Evolutionary conservation across 129 eudicot species (phyloP), one percentile per base, ranked within the genome.

Genomic region (Flaveria linearis): DNA sequence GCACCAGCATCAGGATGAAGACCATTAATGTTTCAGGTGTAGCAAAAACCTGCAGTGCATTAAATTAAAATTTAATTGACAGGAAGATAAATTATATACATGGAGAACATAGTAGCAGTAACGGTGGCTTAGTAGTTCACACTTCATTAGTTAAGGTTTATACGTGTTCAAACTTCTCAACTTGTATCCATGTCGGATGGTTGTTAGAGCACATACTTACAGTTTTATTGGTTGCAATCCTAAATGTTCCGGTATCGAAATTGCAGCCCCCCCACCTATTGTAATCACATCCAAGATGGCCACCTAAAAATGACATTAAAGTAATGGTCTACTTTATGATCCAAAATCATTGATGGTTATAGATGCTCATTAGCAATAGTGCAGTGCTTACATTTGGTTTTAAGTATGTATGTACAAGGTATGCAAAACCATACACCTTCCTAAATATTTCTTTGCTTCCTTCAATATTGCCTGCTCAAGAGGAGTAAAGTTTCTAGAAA

Each of bases 1-100:
- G 97, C 97, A 13, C 88, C 97, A 62, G 93, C 97, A 82, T 89
- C n/a, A n/a, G n/a, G n/a, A n/a, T n/a, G n/a, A n/a, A n/a, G n/a
- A n/a, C n/a, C n/a, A n/a, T n/a, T n/a, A n/a, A n/a, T n/a, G n/a
- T n/a, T n/a, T n/a, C n/a, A n/a, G n/a, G n/a, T n/a, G n/a, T n/a
- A n/a, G n/a, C n/a, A n/a, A n/a, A n/a, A n/a, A n/a, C n/a, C n/a
- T n/a, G n/a, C n/a, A n/a, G n/a, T n/a, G n/a, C n/a, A n/a, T n/a
- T n/a, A n/a, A n/a, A n/a, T n/a, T n/a, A n/a, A n/a, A n/a, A n/a
- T n/a, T n/a, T n/a, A n/a, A n/a, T n/a, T n/a, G n/a, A n/a, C n/a
- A n/a, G n/a, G n/a, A n/a, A n/a, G n/a, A n/a, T n/a, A n/a, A n/a
- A n/a, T n/a, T n/a, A n/a, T n/a, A n/a, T n/a, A n/a, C n/a, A n/a